Percentiles rank a stretch among this genome's conserved stretches.
phyloP scores from a whole-genome alignment of 2,329 filamentous ascomycete genomes.

The Pseudopithomyces chartarum region DNA sequence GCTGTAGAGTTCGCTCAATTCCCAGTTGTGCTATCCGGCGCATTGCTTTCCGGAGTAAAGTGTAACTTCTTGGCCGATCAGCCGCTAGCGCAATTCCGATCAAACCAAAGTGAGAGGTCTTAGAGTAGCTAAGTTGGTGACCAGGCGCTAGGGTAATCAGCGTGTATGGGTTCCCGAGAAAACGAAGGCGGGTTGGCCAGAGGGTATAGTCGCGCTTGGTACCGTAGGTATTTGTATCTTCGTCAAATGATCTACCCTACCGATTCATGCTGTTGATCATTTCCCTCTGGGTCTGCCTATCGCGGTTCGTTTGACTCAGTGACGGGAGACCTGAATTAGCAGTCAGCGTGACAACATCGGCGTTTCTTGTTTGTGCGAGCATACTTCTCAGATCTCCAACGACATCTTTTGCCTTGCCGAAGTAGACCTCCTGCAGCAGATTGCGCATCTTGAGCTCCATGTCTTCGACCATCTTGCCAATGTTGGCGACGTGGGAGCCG shows the following conservation, averaged over 20 bases:
- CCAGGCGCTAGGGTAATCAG: background rate
- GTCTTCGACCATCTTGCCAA: slow-evolving; percentile 90
- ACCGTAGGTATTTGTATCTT: slow-evolving; percentile 1
- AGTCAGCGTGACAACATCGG: slow-evolving; percentile 22
- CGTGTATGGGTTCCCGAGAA: background rate
- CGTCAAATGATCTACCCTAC: slow-evolving; percentile 19
- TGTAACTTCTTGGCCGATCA: background rate
- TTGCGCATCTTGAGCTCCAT: slow-evolving; percentile 99
- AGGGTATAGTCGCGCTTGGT: slow-evolving; percentile 1
- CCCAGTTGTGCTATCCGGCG: background rate
- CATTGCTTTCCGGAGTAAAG: background rate
- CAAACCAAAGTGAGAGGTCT: background rate
- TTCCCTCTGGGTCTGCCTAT: slow-evolving; percentile 84
- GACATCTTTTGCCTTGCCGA: slow-evolving; percentile 98
- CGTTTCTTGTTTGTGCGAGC: slow-evolving; percentile 21
- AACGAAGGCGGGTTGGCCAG: background rate
- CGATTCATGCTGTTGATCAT: slow-evolving; percentile 69
- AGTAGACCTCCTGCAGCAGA: slow-evolving; percentile 97
- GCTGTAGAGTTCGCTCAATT: background rate
- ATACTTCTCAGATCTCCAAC: slow-evolving; percentile 90
- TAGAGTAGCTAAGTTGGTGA: background rate
- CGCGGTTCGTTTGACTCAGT: slow-evolving; percentile 81
- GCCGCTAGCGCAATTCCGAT: background rate
- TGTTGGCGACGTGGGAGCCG: slow-evolving; percentile 92
- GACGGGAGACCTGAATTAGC: slow-evolving; percentile 65